A percentile compares a stretch with the other conserved stretches of the same genome.
Conservation (phyloP, 2,329 filamentous ascomycete genomes). For the Neospermospora avenae region DNA sequence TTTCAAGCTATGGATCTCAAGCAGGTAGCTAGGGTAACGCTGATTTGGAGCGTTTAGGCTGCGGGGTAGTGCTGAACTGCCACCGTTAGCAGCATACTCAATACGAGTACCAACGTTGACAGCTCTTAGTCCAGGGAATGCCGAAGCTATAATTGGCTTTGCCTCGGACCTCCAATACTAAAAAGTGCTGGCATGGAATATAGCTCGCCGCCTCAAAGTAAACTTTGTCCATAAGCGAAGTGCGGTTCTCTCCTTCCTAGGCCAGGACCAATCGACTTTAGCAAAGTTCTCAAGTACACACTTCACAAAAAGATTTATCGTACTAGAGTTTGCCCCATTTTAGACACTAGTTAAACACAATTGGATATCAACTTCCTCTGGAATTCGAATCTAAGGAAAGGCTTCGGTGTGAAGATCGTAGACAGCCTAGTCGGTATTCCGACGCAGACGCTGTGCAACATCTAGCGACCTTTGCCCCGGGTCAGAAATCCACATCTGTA, state of each 20-base stretch:
- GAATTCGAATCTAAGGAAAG: background rate
- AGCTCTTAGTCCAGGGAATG: background rate
- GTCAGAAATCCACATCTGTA: background rate
- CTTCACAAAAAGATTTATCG: background rate
- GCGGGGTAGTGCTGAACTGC: background rate
- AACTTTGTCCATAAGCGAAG: too few species aligned
- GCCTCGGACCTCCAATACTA: background rate
- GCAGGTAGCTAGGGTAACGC: background rate
- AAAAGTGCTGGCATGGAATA: background rate
- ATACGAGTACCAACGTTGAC: background rate
- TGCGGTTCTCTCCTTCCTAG: background rate
- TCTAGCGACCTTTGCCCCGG: background rate
- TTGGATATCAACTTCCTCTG: background rate
- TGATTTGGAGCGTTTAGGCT: background rate
- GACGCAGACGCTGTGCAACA: background rate
- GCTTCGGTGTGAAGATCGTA: background rate
- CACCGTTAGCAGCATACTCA: background rate
- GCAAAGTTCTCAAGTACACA: background rate
- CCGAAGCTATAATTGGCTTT: slow-evolving; percentile 1
- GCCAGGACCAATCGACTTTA: background rate
- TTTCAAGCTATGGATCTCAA: too few species aligned
- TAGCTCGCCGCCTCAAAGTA: background rate
- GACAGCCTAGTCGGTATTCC: background rate
- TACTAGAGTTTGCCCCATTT: background rate
- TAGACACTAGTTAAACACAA: background rate